Evolutionary conservation across 208 protist genomes (phyloP), one percentile per base, ranked within the genome.

Genomic region (Leishmania turanica): DNA sequence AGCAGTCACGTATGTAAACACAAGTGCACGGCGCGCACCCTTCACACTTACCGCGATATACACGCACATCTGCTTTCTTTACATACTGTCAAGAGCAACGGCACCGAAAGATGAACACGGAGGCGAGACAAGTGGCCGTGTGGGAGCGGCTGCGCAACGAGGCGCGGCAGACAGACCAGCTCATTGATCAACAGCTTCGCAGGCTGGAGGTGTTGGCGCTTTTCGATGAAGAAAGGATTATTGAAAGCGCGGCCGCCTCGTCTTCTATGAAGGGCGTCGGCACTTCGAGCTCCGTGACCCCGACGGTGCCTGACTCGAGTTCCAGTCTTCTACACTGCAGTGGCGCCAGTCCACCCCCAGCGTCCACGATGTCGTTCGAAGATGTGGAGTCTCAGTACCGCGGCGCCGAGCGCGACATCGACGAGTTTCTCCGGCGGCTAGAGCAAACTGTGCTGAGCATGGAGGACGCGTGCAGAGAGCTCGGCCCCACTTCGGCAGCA

Each of bases 121-220:
- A 79, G 49, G 53, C 75, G 31, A 72, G 66, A 62, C 79, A 82
- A 58, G 51, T 84, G 56, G 78, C 77, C 13, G 82, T 87, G 37
- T 95, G 91, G 91, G 90, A 95, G 58, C 85, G 87, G 1, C 85
- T 95, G 71, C 91, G 93, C 27, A 87, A 84, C 37, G 91, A 97
- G 75, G 93, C 88, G 27, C 89, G 91, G 27, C 91, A 95, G 51
- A 77, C 82, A 5, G 93, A 97, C 42, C 76, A 87, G 42, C 72
- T 87, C 17, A 77, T 95, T 68, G 91, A 97, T 69, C 82, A 86
- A 34, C 85, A 97, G 78, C 84, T 97, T 8, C 79, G 65, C 37
- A 76, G 65, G 13, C 75, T 97, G 19, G 93, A 97, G 60, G 49
- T 27, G 3, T 66, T 84, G 11, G 85, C 90, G 0, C 81, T 85